Conservation (phyloP, 768 basidiomycete species). For the Chiua virens region DNA sequence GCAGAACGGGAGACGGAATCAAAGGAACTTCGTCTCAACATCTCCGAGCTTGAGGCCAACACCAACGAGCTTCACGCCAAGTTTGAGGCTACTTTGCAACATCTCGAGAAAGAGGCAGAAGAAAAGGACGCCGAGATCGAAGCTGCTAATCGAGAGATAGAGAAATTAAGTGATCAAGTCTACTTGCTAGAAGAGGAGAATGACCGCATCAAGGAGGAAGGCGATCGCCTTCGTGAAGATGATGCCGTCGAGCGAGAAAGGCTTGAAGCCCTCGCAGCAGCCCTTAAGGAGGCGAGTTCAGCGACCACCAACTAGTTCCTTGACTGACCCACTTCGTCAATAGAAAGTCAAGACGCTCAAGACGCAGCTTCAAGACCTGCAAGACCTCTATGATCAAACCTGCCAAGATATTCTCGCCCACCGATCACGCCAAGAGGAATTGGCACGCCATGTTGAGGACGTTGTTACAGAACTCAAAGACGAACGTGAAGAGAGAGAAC, state of each 20-base stretch:
- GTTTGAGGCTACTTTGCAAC: constrained; percentile 71
- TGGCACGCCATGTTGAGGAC: constrained; percentile 72
- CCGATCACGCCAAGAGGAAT: constrained; percentile 72
- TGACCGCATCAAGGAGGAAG: constrained; percentile 72
- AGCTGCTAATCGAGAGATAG: constrained; percentile 71
- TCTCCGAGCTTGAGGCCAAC: constrained; percentile 74
- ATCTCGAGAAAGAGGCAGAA: constrained; percentile 76
- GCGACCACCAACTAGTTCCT: background rate
- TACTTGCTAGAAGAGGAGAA: constrained; percentile 87
- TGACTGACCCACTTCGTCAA: constrained; percentile 2
- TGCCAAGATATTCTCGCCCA: constrained; percentile 65
- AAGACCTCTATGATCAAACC: constrained; percentile 63
- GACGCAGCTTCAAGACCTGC: constrained; percentile 62
- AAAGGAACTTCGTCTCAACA: constrained; percentile 67
- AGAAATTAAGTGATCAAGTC: constrained; percentile 76
- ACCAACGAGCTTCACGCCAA: constrained; percentile 69
- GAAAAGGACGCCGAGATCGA: constrained; percentile 80
- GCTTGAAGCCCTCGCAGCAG: constrained; percentile 61
- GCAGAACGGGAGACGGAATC: constrained; percentile 80
- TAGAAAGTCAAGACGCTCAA: constrained; percentile 73
- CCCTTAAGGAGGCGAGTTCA: constrained; percentile 74
- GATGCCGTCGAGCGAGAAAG: constrained; percentile 68
- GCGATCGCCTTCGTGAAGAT: constrained; percentile 68
- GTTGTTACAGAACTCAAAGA: constrained; percentile 61
- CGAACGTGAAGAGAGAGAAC: constrained; percentile 58